A percentile compares a stretch with the other conserved stretches of the same genome.
Conservation (phyloP, 495 filamentous ascomycete species). For the Niebla homalea region DNA sequence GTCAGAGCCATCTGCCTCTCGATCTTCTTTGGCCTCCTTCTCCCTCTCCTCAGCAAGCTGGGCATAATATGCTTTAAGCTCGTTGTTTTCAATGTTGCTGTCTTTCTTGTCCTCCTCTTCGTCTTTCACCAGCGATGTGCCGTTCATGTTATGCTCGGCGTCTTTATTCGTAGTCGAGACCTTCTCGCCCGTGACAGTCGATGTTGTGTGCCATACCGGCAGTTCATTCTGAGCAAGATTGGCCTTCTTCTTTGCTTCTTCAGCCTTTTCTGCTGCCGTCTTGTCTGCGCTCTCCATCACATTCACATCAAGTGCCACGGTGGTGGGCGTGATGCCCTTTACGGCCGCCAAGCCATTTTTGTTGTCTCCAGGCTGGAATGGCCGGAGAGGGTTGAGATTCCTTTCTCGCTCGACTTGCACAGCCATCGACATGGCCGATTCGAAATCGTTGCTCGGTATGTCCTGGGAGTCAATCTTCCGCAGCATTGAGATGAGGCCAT, state of each 20-base stretch:
- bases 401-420: constrained; percentile 47
- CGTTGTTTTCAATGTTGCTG: constrained; percentile 31
- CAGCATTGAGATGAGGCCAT: constrained; percentile 68
- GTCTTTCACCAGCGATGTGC: constrained; percentile 23
- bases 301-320: constrained; percentile 61
- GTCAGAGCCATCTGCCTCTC: constrained; percentile 35
- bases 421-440: constrained; percentile 52
- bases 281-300: constrained; percentile 64
- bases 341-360: constrained; percentile 45
- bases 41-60: constrained; percentile 38
- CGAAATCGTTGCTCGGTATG: constrained; percentile 79
- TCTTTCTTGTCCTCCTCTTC: constrained; percentile 43
- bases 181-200: constrained; percentile 50
- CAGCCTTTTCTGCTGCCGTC: constrained; percentile 58
- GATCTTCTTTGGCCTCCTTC: constrained; percentile 32
- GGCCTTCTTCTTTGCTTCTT: constrained; percentile 59
- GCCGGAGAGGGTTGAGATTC: constrained; percentile 42
- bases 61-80: constrained; percentile 38
- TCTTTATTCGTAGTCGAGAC: constrained; percentile 20
- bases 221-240: constrained; percentile 73
- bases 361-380: constrained; percentile 36
- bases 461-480: constrained; percentile 71
- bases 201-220: constrained; percentile 79
- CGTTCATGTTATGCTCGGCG: constrained; percentile 20
- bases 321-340: constrained; percentile 52